A percentile compares a stretch with the other conserved stretches of the same genome.
These are phyloP conservation scores for Prunus kanzakura DNA, from an alignment of 306 rosid genomes.

Conservation along the genomic window DNA sequence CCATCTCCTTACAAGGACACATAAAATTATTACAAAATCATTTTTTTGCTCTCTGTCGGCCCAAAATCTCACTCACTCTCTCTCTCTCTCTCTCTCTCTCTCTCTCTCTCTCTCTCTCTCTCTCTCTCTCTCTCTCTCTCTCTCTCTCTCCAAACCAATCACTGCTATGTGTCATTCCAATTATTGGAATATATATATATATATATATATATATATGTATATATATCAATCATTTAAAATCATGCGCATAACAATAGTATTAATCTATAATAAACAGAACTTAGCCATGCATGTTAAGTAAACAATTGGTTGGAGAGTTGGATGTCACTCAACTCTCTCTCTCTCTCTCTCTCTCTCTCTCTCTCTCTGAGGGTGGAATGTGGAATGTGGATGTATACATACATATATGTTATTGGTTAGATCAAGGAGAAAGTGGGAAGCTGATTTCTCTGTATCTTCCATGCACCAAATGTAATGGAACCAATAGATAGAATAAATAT, in stretches of 20 bases:
- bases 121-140: background rate
- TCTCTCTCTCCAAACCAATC: slow-evolving; percentile 10
- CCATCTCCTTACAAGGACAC: background rate
- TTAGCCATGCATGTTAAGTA: background rate
- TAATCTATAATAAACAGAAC: background rate
- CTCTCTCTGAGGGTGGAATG: slow-evolving; percentile 21
- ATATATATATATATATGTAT: background rate
- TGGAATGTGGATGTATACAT: background rate
- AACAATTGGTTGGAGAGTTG: slow-evolving; percentile 30
- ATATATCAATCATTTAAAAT: background rate
- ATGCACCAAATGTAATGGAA: background rate
- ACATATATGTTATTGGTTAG: background rate
- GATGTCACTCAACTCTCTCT: slow-evolving; percentile 46
- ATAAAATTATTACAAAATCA: slow-evolving; percentile 42
- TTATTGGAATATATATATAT: slow-evolving; percentile 1
- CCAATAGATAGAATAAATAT: background rate
- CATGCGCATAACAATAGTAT: slow-evolving; percentile 8
- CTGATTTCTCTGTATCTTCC: background rate
- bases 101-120: background rate
- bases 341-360: too few relatives aligned
- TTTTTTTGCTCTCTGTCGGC: slow-evolving; percentile 22
- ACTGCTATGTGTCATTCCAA: slow-evolving; percentile 17
- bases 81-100: background rate
- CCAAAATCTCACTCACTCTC: background rate
- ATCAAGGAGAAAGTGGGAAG: slow-evolving; percentile 5